Evolutionary conservation across 2,329 filamentous ascomycete species (phyloP).

Genomic region (Claviceps pazoutovae): DNA sequence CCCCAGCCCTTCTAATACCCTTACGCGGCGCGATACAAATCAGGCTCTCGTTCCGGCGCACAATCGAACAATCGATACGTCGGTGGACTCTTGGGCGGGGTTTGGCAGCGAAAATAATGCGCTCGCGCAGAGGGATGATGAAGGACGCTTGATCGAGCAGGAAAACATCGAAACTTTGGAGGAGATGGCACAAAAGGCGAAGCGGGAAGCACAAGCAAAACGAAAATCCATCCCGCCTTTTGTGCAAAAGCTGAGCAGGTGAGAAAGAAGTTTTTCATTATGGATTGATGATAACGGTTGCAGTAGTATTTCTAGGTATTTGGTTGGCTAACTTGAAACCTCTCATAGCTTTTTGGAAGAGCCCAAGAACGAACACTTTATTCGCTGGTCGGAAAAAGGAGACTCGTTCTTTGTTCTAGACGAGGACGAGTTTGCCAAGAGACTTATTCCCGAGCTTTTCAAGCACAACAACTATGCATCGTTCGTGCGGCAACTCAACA

Average conservation of each 20-base stretch:
- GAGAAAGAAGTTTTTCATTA: slow-evolving; percentile 16
- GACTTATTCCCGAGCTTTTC: slow-evolving; percentile 91
- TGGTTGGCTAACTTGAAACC: background rate
- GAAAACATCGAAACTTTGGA: slow-evolving; percentile 71
- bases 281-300: too few relatives aligned
- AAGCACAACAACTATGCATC: slow-evolving; percentile 98
- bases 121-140: slow-evolving; percentile 23
- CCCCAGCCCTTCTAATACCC: slow-evolving; percentile 30
- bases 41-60: slow-evolving; percentile 33
- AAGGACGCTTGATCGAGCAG: slow-evolving; percentile 30
- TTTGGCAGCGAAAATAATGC: slow-evolving; percentile 27
- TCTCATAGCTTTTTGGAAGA: slow-evolving; percentile 72
- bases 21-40: slow-evolving; percentile 39
- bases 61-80: slow-evolving; percentile 24
- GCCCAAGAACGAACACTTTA: slow-evolving; percentile 82
- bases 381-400: slow-evolving; percentile 92
- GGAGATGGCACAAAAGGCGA: slow-evolving; percentile 64
- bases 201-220: slow-evolving; percentile 77
- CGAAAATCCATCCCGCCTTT: slow-evolving; percentile 95
- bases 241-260: slow-evolving; percentile 97
- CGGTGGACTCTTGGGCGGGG: slow-evolving; percentile 25
- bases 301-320: background rate
- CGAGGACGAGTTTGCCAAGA: slow-evolving; percentile 96
- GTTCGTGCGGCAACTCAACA: slow-evolving; percentile 89
- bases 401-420: slow-evolving; percentile 95